Conservation (phyloP, 2,329 filamentous ascomycete genomes). For the Plectosphaerella plurivora region DNA sequence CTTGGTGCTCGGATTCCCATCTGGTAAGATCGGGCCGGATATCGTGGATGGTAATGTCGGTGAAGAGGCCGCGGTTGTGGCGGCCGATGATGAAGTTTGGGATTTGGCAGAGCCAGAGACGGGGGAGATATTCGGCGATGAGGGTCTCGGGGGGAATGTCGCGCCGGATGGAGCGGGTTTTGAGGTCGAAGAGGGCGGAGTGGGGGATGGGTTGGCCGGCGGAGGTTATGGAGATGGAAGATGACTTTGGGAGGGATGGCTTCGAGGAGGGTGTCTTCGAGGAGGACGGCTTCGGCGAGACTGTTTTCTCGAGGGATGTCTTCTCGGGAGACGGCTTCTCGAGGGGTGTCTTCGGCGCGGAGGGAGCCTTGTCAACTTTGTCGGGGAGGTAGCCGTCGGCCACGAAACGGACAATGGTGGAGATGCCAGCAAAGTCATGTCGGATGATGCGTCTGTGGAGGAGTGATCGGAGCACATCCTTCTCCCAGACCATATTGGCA, state of each 20-base stretch:
- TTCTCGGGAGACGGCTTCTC: neutral
- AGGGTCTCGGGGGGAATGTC: slow-evolving; percentile 15
- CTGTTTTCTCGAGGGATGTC: neutral
- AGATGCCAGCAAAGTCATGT: slow-evolving; percentile 52
- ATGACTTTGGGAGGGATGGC: neutral
- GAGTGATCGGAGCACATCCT: slow-evolving; percentile 44
- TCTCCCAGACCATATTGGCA: slow-evolving; percentile 60
- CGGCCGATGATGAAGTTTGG: slow-evolving; percentile 32
- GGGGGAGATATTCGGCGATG: slow-evolving; percentile 31
- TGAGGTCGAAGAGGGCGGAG: slow-evolving; percentile 34
- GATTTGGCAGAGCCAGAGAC: slow-evolving; percentile 35
- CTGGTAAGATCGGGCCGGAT: slow-evolving; percentile 20
- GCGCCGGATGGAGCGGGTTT: slow-evolving; percentile 30
- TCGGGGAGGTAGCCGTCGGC: slow-evolving; percentile 48
- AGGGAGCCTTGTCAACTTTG: neutral
- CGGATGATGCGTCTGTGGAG: slow-evolving; percentile 59
- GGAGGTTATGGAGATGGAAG: neutral
- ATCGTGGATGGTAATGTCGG: slow-evolving; percentile 27
- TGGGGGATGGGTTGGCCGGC: slow-evolving; percentile 24
- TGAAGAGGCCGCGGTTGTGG: slow-evolving; percentile 29
- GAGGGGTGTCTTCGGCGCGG: neutral
- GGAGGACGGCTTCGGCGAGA: neutral
- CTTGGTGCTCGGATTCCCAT: slow-evolving; percentile 30
- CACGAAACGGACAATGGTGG: slow-evolving; percentile 50
- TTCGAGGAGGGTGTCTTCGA: neutral